Evolutionary conservation across 169 alveolate genomes (phyloP).

Genomic region (Theileria annulata): DNA sequence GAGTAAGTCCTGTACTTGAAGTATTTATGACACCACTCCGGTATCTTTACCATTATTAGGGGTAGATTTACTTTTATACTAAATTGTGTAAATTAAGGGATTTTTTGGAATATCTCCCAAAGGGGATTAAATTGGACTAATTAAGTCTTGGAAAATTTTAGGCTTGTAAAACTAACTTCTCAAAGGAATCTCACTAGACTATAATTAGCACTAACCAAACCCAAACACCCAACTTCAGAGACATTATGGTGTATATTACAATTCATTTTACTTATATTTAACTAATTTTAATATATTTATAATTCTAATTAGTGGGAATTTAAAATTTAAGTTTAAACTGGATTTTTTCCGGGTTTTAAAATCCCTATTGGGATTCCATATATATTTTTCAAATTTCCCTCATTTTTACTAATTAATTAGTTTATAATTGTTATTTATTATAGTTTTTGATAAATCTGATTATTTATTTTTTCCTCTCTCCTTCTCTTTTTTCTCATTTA

Average conservation of each 20-base stretch:
- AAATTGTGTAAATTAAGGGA: not conserved
- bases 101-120: not conserved
- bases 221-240: not conserved
- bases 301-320: not conserved
- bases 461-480: not conserved
- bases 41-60: constrained; percentile 26
- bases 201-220: not conserved
- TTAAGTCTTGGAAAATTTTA: not conserved
- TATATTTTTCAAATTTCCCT: too few relatives aligned
- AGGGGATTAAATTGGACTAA: not conserved
- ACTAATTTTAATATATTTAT: not conserved
- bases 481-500: not conserved
- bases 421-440: too few relatives aligned
- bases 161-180: too few relatives aligned
- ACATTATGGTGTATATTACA: not conserved
- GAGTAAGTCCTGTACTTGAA: constrained; percentile 39
- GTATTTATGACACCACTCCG: constrained; percentile 24
- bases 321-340: too few relatives aligned
- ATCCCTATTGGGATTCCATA: not conserved
- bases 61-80: not conserved
- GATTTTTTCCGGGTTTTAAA: not conserved
- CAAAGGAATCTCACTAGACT: not conserved
- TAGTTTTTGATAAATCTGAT: not conserved
- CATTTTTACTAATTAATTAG: too few relatives aligned
- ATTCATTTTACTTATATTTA: not conserved